phyloP scores from a whole-genome alignment of 2,329 filamentous ascomycete genomes.

The Colletotrichum neosansevieriae region DNA sequence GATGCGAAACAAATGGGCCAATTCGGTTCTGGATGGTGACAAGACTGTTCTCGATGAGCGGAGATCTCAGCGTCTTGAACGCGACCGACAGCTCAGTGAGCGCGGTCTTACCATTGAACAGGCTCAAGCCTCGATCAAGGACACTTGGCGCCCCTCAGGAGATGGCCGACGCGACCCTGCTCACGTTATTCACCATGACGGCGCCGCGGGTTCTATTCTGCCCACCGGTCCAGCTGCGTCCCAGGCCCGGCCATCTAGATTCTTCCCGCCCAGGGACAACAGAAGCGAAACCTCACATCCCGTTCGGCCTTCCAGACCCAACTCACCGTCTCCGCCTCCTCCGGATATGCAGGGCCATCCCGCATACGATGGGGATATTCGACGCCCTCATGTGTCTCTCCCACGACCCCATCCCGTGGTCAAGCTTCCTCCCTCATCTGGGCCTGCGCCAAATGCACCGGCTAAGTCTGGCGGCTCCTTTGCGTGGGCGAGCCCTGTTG shows the following conservation, averaged over 20 bases:
- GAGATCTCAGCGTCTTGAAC: conserved; percentile 54
- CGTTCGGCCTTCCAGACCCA: conserved; percentile 54
- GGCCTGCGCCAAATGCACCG: conserved; percentile 52
- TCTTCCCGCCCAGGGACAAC: conserved; percentile 69
- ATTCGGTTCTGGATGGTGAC: conserved; percentile 60
- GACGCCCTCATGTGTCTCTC: conserved; percentile 76
- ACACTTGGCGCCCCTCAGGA: conserved; percentile 64
- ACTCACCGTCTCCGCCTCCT: conserved; percentile 78
- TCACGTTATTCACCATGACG: conserved; percentile 46
- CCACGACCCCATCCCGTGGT: conserved; percentile 81
- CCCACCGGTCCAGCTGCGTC: conserved; percentile 51
- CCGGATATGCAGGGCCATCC: conserved; percentile 78
- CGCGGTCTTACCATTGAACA: conserved; percentile 59
- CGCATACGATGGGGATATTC: conserved; percentile 75
- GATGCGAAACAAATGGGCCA: conserved; percentile 55
- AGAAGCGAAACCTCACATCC: conserved; percentile 54
- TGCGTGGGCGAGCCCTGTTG: conserved; percentile 52
- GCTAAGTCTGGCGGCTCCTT: conserved; percentile 46
- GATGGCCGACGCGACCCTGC: conserved; percentile 51
- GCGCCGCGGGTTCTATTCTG: conserved; percentile 43
- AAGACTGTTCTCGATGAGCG: conserved; percentile 56
- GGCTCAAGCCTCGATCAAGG: conserved; percentile 61
- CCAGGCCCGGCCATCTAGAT: conserved; percentile 67
- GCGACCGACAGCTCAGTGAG: conserved; percentile 58
- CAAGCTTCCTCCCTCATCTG: conserved; percentile 76